A percentile compares a stretch with the other conserved stretches of the same genome.
These are phyloP conservation scores for Phytophthora pisi DNA, from an alignment of 352 stramenopile genomes.

Conservation along the genomic window DNA sequence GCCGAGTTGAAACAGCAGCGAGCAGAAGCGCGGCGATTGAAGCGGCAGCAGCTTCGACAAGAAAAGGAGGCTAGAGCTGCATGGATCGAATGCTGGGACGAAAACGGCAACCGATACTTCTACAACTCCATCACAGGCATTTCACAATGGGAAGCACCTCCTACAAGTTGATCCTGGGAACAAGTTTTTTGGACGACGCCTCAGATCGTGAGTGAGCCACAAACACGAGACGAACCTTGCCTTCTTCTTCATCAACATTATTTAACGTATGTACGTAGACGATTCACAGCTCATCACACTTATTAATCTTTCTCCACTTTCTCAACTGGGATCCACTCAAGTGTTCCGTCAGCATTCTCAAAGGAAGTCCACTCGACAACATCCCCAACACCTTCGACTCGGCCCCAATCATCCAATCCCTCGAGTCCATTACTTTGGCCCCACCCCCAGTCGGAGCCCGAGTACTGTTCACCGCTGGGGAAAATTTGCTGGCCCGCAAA, in stretches of 20 bases:
- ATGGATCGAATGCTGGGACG: constrained; percentile 61
- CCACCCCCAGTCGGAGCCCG: constrained; percentile 3
- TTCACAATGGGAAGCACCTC: constrained; percentile 62
- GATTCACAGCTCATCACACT: not conserved
- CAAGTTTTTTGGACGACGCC: too few relatives aligned
- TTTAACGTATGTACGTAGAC: not conserved
- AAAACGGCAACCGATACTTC: constrained; percentile 59
- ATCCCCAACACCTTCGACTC: constrained; percentile 12
- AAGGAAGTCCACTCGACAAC: constrained; percentile 13
- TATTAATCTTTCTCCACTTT: not conserved
- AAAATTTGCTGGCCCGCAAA: constrained; percentile 43
- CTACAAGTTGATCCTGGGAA: not conserved
- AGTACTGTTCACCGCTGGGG: constrained; percentile 25
- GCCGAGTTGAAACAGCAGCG: constrained; percentile 41
- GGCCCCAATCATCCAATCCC: constrained; percentile 10
- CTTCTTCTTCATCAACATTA: too few relatives aligned
- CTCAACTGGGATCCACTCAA: not conserved
- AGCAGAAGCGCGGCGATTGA: constrained; percentile 37
- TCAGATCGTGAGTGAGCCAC: too few relatives aligned
- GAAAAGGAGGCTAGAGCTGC: constrained; percentile 35
- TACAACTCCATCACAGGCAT: constrained; percentile 61
- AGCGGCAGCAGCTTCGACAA: constrained; percentile 42
- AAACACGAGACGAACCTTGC: too few relatives aligned
- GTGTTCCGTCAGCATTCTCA: not conserved
- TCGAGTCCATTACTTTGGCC: constrained; percentile 4